A percentile compares a stretch with the other conserved stretches of the same genome.
Evolutionary conservation across 1,139 yeast genomes (phyloP).

Genomic region (Candida tropicalis): DNA sequence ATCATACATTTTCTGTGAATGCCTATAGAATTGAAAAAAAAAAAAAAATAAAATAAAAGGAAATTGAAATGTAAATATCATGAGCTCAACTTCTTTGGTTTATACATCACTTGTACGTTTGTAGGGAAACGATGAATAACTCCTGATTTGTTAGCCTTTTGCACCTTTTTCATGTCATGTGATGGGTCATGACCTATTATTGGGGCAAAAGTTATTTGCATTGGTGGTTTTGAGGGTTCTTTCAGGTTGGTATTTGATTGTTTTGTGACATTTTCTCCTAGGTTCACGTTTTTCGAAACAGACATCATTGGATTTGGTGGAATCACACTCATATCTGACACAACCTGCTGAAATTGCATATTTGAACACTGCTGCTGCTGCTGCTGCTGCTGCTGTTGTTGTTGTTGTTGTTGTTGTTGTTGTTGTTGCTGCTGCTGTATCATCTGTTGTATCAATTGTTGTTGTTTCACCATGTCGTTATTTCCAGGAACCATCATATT

Average conservation of each 20-base stretch:
- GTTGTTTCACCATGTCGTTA: constrained; percentile 3
- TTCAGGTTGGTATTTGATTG: constrained; percentile 16
- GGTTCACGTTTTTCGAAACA: not conserved
- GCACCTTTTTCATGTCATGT: constrained; percentile 28
- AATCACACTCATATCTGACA: not conserved
- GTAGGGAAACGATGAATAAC: constrained; percentile 33
- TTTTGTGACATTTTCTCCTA: not conserved
- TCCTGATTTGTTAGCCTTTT: constrained; percentile 21
- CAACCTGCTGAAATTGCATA: not conserved
- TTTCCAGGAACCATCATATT: constrained; percentile 1
- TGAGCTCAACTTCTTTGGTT: constrained; percentile 30
- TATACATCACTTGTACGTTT: constrained; percentile 38
- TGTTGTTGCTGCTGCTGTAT: not conserved
- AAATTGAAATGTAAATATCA: not conserved
- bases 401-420: constrained; percentile 1
- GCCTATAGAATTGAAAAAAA: constrained; percentile 8
- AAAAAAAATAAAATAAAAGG: not conserved
- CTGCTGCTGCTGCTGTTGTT: not conserved
- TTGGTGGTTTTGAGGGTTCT: constrained; percentile 22
- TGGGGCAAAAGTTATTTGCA: constrained; percentile 43
- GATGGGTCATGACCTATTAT: constrained; percentile 47
- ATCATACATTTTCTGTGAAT: not conserved
- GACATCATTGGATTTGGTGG: not conserved
- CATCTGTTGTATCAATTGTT: constrained; percentile 6
- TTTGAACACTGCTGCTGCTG: too few relatives aligned